Evolutionary conservation across 768 basidiomycete species (phyloP).

Genomic region (Tulasnella sp.): DNA sequence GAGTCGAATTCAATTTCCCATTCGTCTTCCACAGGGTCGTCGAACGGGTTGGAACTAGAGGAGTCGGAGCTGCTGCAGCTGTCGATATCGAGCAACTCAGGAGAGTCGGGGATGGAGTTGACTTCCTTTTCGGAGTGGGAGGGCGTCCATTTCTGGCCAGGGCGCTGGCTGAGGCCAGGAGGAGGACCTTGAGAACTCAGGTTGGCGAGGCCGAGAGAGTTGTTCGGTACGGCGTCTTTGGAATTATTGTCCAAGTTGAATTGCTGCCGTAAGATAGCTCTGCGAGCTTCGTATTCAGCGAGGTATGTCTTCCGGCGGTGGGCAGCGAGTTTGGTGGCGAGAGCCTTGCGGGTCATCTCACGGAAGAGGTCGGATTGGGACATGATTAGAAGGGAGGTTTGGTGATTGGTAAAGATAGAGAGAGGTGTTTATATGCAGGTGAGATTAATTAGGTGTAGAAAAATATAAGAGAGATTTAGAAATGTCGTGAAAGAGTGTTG

Average conservation of each 20-base stretch:
- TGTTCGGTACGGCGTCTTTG: not conserved
- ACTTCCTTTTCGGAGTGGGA: not conserved
- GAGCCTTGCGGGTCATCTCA: not conserved
- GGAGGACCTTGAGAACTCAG: not conserved
- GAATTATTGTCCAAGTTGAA: not conserved
- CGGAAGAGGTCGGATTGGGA: slow-evolving; percentile 9
- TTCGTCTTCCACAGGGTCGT: not conserved
- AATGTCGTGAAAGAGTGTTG: not conserved
- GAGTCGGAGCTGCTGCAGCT: not conserved
- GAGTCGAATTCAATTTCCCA: slow-evolving; percentile 4
- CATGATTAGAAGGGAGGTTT: not conserved
- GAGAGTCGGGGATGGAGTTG: not conserved
- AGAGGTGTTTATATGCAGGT: not conserved
- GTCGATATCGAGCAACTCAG: not conserved
- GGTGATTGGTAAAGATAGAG: not conserved
- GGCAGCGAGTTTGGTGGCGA: not conserved
- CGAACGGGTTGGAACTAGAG: not conserved
- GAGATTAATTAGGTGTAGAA: not conserved
- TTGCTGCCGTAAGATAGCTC: not conserved
- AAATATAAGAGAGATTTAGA: not conserved
- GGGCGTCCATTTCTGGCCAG: not conserved
- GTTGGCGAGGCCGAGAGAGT: not conserved
- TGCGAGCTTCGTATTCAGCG: not conserved
- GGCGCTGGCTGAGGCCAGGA: not conserved
- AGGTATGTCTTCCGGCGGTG: slow-evolving; percentile 1